Evolutionary conservation across 2,329 filamentous ascomycete species (phyloP), one percentile per base, ranked within the genome.

Genomic region (Aspergillus felis): DNA sequence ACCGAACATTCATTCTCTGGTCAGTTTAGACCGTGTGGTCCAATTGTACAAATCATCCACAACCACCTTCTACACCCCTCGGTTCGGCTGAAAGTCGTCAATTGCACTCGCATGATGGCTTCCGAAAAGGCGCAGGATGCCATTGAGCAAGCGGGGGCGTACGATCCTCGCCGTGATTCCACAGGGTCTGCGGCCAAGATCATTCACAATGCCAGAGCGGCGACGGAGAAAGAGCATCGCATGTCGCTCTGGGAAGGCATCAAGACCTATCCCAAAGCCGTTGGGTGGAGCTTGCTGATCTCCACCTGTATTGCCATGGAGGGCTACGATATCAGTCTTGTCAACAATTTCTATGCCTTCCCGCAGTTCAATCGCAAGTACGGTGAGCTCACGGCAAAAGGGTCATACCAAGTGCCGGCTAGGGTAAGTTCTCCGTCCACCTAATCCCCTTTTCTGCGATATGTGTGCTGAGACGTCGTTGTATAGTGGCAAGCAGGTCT

Each of bases 221-320:
- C 77, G 1, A 74, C 77, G 4, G 71, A 76, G 24, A 78, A 79
- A 64, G 77, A 79, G 58, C 87, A 85, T 64, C 81, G 78, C 14
- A 91, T 91, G 88, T 88, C 82, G 50, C 78, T 96, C 57, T 69
- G 83, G 71, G 85, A 96, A 77, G 91, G 90, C 61, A 81, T 96
- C 72, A 85, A 81, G 69, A 81, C 94, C 27, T 96, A 96, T 70
- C 91, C 91, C 57, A 93, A 95, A 78, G 92, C 92, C 24, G 87
- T 95, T 56, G 82, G 79, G 24, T 96, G 91, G 90, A 91, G 87
- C 66, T 68, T 96, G 52, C 79, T 95, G 58, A 92, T 96, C 73
- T 93, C 89, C n/a, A 93, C 90, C 0, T 92, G 89, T 71, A 94
- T 96, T 68, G 86, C 85, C 67, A 96, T 96, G 92, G 91, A 96